A percentile compares a stretch with the other conserved stretches of the same genome.
These are phyloP conservation scores for Penicillium sp. DNA, from an alignment of 2,329 filamentous ascomycete genomes.

Conservation along the genomic window DNA sequence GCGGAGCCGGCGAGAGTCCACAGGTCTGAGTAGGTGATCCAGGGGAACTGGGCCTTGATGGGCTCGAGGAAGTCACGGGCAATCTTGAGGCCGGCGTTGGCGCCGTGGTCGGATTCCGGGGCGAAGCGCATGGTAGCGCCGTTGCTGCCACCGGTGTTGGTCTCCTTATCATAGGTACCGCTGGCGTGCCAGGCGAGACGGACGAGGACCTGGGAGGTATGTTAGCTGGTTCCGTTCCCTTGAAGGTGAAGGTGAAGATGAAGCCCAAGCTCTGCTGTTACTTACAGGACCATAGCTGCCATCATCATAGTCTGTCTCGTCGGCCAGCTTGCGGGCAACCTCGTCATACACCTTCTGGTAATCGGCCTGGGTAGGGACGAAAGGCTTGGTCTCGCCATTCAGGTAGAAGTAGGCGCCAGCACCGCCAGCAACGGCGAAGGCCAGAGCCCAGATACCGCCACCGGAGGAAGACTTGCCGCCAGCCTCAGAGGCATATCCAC, in stretches of 20 bases:
- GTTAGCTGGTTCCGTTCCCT: too few relatives aligned
- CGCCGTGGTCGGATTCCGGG: conserved; percentile 86
- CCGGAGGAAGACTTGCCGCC: conserved; percentile 53
- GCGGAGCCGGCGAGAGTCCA: conserved; percentile 89
- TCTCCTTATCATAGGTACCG: conserved; percentile 88
- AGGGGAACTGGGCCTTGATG: conserved; percentile 86
- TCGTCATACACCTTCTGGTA: conserved; percentile 96
- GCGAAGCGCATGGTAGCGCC: conserved; percentile 96
- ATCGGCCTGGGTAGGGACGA: conserved; percentile 79
- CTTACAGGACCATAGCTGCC: conserved; percentile 86
- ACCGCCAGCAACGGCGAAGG: conserved; percentile 63
- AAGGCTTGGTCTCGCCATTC: conserved; percentile 59
- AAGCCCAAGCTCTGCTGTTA: not conserved
- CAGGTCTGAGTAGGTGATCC: conserved; percentile 95
- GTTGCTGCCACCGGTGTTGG: conserved; percentile 89
- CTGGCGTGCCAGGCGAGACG: conserved; percentile 93
- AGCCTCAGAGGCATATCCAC: conserved; percentile 77
- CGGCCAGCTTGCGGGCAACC: conserved; percentile 77
- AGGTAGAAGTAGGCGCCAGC: conserved; percentile 69
- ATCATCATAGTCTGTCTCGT: conserved; percentile 95
- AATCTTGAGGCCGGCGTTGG: conserved; percentile 85
- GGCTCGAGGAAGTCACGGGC: conserved; percentile 94
- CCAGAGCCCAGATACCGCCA: conserved; percentile 63
- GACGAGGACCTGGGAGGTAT: conserved; percentile 63
- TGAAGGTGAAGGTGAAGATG: too few relatives aligned